Percentiles rank a stretch among this genome's conserved stretches.
These are phyloP conservation scores for Turritis glabra DNA, from an alignment of 345 rosid genomes.

Conservation along the genomic window DNA sequence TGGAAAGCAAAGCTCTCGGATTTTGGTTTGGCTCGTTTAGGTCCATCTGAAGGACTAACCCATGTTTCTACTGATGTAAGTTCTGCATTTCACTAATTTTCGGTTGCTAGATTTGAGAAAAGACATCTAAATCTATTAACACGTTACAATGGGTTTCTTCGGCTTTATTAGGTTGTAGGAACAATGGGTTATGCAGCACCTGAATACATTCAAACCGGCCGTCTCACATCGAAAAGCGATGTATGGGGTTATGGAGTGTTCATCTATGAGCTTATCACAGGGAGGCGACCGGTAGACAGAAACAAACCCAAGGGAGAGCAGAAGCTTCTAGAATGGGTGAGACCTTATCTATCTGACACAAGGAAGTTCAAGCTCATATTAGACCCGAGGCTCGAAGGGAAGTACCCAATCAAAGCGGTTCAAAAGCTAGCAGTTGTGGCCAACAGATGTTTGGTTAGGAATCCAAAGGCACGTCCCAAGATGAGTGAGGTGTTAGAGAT, in stretches of 20 bases:
- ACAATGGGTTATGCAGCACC: constrained; percentile 96
- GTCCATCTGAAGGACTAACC: constrained; percentile 86
- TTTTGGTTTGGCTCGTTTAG: constrained; percentile 93
- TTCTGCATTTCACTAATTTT: constrained; percentile 10
- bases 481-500: constrained; percentile 88
- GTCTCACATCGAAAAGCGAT: constrained; percentile 80
- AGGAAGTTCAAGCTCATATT: constrained; percentile 59
- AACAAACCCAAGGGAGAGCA: constrained; percentile 82
- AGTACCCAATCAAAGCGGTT: constrained; percentile 49
- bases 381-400: constrained; percentile 73
- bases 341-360: constrained; percentile 61
- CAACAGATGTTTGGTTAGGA: constrained; percentile 69
- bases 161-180: constrained; percentile 69
- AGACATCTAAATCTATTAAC: not conserved
- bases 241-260: constrained; percentile 97
- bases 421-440: constrained; percentile 68
- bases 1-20: constrained; percentile 98
- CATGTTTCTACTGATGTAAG: constrained; percentile 92
- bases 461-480: constrained; percentile 77
- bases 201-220: constrained; percentile 81
- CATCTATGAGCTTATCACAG: constrained; percentile 87
- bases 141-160: not conserved
- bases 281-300: constrained; percentile 77
- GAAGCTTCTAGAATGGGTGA: constrained; percentile 86
- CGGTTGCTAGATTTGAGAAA: not conserved